Evolutionary conservation across 169 alveolate genomes (phyloP), one percentile per base, ranked within the genome.

Genomic region (Cryptosporidium bovis): DNA sequence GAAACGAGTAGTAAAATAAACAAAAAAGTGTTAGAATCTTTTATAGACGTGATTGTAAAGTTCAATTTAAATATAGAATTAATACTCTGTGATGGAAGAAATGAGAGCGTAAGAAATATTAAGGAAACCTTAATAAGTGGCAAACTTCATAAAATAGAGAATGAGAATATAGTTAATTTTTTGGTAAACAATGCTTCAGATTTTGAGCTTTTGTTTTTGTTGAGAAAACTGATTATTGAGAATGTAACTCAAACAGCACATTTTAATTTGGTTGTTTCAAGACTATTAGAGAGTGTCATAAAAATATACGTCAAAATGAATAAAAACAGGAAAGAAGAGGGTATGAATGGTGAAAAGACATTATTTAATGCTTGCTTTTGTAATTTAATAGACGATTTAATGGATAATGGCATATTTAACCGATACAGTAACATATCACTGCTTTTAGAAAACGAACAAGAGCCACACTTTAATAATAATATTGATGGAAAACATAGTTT

Each of bases 131-230:
- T 53, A 20, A 5, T n/a, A n/a, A 13, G 29, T n/a, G 64, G 10
- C 4, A 16, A 40, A 0, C 48, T 40, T 40, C 0, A 40, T 8
- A 40, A 40, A 40, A 40, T 40, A 6, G 48, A 40, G 12, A 69
- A 31, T 4, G 60, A 15, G 34, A 51, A 51, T 18, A 16, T 69
- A 0, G 50, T 69, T 3, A 18, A 51, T 31, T 31, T 64, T 16
- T n/a, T 69, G 5, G 18, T 69, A 36, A 48, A 69, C 13, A 69
- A 69, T 33, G 13, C 29, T 7, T 53, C 83, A 1, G 20, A 69
- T 33, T 24, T 5, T 3, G 83, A 69, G 31, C n/a, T 69, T 13
- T 48, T 69, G 0, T 34, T 40, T 40, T 40, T 29, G 40, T 20
- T 66, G 6, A 20, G 48, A 18, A 36, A 66, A 24, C 44, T 46